Conservation (phyloP, 2,329 filamentous ascomycete genomes). For the Alternaria brassicicola region DNA sequence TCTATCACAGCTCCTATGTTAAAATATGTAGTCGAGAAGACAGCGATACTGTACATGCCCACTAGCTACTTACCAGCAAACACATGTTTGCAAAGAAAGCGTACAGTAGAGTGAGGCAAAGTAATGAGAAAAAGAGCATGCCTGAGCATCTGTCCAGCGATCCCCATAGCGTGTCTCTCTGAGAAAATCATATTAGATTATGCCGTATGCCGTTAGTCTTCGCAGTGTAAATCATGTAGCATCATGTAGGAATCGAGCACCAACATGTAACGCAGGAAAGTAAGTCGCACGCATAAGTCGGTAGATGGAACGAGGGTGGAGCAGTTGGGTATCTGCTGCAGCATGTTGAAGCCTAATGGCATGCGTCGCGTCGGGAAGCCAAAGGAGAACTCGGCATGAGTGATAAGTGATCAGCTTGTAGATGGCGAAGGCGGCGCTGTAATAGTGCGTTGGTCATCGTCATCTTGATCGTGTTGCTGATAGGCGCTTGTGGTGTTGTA, state of each 20-base stretch:
- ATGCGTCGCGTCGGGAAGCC: background rate
- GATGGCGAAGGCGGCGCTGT: slow-evolving; percentile 47
- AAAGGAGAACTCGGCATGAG: slow-evolving; percentile 1
- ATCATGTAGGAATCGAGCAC: background rate
- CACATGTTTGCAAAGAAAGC: slow-evolving; percentile 27
- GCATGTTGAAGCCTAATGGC: slow-evolving; percentile 3
- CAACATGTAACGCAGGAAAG: slow-evolving; percentile 2
- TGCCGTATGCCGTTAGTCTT: slow-evolving; percentile 27
- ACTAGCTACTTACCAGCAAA: slow-evolving; percentile 18
- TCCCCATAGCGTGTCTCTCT: slow-evolving; percentile 13
- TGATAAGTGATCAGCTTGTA: slow-evolving; percentile 25
- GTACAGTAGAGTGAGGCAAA: slow-evolving; percentile 15
- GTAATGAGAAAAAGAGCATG: slow-evolving; percentile 17
- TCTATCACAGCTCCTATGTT: slow-evolving; percentile 23
- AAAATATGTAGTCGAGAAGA: slow-evolving; percentile 18
- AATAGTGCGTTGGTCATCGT: slow-evolving; percentile 45
- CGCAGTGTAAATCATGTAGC: slow-evolving; percentile 18
- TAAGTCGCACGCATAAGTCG: slow-evolving; percentile 16
- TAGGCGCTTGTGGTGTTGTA: slow-evolving; percentile 32
- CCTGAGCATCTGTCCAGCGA: slow-evolving; percentile 16
- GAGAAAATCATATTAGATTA: slow-evolving; percentile 17
- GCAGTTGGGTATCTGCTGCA: slow-evolving; percentile 9
- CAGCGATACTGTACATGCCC: slow-evolving; percentile 31
- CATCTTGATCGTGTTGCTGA: slow-evolving; percentile 35
- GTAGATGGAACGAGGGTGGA: slow-evolving; percentile 26